Evolutionary conservation across 441 rosid genomes (phyloP).

Genomic region (Gossypium lobatum): DNA sequence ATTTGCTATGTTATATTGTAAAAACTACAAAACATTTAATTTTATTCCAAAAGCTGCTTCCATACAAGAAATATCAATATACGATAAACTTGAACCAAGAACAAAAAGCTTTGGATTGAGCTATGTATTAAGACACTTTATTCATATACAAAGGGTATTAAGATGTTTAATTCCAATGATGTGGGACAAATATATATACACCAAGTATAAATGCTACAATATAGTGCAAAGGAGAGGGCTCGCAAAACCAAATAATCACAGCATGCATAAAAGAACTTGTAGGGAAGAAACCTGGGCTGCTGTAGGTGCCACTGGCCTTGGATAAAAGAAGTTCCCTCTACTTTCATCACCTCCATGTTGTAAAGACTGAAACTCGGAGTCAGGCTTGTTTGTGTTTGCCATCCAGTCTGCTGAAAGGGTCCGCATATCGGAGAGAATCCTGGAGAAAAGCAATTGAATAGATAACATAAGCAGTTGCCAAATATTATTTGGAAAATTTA

Average conservation of each 20-base stretch:
- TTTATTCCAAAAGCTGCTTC: background rate
- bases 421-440: slow-evolving; percentile 99
- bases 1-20: background rate
- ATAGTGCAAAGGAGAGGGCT: background rate
- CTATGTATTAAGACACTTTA: background rate
- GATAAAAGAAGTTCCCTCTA: slow-evolving; percentile 75
- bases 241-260: background rate
- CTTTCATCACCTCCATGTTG: slow-evolving; percentile 84
- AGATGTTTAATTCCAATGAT: background rate
- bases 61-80: background rate
- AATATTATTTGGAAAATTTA: background rate
- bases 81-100: background rate
- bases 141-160: background rate
- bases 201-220: background rate
- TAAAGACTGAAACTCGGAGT: slow-evolving; percentile 62
- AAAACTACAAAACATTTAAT: background rate
- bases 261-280: slow-evolving; percentile 8
- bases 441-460: slow-evolving; percentile 39
- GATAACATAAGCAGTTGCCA: slow-evolving; percentile 16
- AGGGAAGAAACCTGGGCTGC: slow-evolving; percentile 76
- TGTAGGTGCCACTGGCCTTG: slow-evolving; percentile 97
- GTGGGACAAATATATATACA: background rate
- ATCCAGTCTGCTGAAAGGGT: slow-evolving; percentile 99
- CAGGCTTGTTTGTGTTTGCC: slow-evolving; percentile 93
- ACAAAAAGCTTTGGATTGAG: background rate